Base-by-base conservation (phyloP, 225 moss, liverwort and hornwort genomes). In the Pseudoscleropodium purum region DNA sequence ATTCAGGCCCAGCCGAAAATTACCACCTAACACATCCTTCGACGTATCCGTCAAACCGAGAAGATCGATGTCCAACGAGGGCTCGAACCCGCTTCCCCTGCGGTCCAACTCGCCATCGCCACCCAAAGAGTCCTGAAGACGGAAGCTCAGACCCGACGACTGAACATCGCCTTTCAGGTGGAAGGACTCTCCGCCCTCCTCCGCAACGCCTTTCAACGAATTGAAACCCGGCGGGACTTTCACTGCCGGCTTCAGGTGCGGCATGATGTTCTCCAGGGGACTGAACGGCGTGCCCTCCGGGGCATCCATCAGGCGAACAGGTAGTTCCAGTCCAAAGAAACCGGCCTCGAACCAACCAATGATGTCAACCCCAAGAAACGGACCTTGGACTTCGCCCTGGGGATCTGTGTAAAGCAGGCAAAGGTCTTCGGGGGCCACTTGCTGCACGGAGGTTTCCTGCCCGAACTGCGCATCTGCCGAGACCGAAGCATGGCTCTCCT, bases 321-420 rank as follows among this genome's bases (percentile, higher is more conserved):
- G 99, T 78, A 99, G 91, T 80, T 99, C 99, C 21, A 95, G 87
- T 10, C 96, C 96, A 89, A 99, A 99, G 79, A 97, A 99, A 33
- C 99, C 99, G 75, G 96, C 99, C 93, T 97, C 99, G 74, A 99
- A 97, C 99, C 99, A 99, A 88, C 96, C 96, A 75, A 97, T 97
- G 37, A 97, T 97, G 91, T 99, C 99, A 26, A 93, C 88, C 23
- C 99, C 97, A 69, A 94, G 87, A 87, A 97, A 99, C 11, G 99
- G 99, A n/a, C 97, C 99, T 87, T 99, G 99, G 66, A 99, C 78
- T 74, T 99, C 97, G 83, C 99, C 99, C 92, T 99, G 97, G 1
- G 99, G 97, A 76, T 99, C 99, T 26, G 96, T 96, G 68, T 99
- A 99, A 79, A 90, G 94, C 84, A 99, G 89, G 80, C 92, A 95